phyloP scores from a whole-genome alignment of 2,329 filamentous ascomycete genomes.

The Bipolaris victoriae region DNA sequence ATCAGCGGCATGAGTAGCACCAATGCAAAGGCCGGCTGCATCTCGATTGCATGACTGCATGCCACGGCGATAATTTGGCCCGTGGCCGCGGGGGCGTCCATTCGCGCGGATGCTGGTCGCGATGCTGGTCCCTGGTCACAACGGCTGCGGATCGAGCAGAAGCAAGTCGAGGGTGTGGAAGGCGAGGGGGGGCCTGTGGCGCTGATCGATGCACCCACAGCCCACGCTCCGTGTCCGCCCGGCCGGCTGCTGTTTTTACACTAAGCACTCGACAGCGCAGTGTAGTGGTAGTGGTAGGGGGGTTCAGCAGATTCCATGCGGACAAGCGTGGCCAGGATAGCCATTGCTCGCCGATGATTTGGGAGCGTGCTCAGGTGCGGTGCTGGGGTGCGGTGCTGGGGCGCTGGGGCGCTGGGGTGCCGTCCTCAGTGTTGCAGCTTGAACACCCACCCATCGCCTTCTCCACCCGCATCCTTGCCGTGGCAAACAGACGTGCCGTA shows the following conservation, averaged over 20 bases:
- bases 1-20: slow-evolving; percentile 17
- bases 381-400: too few relatives aligned
- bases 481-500: slow-evolving; percentile 29
- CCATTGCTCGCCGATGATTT: slow-evolving; percentile 12
- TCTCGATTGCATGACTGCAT: slow-evolving; percentile 30
- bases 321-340: slow-evolving; percentile 29
- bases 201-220: slow-evolving; percentile 17
- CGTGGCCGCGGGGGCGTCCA: slow-evolving; percentile 25
- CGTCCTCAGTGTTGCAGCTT: slow-evolving; percentile 17
- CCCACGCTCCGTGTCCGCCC: slow-evolving; percentile 1
- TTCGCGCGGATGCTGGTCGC: slow-evolving; percentile 29
- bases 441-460: slow-evolving; percentile 21
- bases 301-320: slow-evolving; percentile 20
- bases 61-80: slow-evolving; percentile 29
- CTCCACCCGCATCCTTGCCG: slow-evolving; percentile 21
- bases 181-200: slow-evolving; percentile 2
- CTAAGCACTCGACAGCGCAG: background rate
- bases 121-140: slow-evolving; percentile 29
- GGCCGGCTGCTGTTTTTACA: slow-evolving; percentile 9
- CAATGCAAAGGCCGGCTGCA: slow-evolving; percentile 29
- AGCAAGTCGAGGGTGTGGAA: background rate
- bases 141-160: slow-evolving; percentile 34
- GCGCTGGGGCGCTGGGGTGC: too few relatives aligned
- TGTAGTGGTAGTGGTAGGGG: too few relatives aligned
- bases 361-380: too few relatives aligned